Evolutionary conservation across 192 early-diverging fungal genomes (phyloP).

Genomic region (Umbelopsis sp.): DNA sequence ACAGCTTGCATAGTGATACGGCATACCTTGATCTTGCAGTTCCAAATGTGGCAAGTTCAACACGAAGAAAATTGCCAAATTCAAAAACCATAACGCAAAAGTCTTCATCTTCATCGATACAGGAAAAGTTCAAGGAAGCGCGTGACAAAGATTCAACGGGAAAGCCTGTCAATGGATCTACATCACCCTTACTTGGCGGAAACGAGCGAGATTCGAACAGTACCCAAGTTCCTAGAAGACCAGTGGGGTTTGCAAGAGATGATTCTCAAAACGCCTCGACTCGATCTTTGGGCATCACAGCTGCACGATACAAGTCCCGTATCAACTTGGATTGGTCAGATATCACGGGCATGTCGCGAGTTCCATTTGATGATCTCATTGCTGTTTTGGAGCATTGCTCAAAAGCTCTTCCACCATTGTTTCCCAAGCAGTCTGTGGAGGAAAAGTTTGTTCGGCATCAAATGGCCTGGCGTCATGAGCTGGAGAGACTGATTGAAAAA

Average conservation of each 20-base stretch:
- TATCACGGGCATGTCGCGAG: conserved; percentile 38
- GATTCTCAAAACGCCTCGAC: background rate
- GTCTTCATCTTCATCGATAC: background rate
- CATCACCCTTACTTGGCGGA: no score
- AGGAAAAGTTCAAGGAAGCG: background rate
- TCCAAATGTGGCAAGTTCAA: background rate
- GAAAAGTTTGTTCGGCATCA: conserved; percentile 74
- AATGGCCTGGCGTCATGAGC: conserved; percentile 70
- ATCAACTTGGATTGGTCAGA: conserved; percentile 43
- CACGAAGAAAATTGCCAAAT: background rate
- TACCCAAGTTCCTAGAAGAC: conserved; percentile 9
- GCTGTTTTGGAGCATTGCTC: conserved; percentile 64
- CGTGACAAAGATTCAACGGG: background rate
- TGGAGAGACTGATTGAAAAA: conserved; percentile 71
- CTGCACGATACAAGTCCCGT: conserved; percentile 38
- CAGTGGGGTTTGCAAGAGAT: background rate
- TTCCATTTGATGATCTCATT: conserved; percentile 63
- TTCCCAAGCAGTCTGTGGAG: conserved; percentile 70
- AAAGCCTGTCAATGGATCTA: background rate
- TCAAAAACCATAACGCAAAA: background rate
- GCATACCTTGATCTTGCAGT: conserved; percentile 31
- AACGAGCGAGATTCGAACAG: background rate
- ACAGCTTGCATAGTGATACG: conserved; percentile 13
- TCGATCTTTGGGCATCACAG: conserved; percentile 38
- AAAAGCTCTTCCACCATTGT: conserved; percentile 61